Percentiles rank a stretch among this genome's conserved stretches.
phyloP scores from a whole-genome alignment of 2,329 filamentous ascomycete genomes.

The Aotearoamyces nothofagi region DNA sequence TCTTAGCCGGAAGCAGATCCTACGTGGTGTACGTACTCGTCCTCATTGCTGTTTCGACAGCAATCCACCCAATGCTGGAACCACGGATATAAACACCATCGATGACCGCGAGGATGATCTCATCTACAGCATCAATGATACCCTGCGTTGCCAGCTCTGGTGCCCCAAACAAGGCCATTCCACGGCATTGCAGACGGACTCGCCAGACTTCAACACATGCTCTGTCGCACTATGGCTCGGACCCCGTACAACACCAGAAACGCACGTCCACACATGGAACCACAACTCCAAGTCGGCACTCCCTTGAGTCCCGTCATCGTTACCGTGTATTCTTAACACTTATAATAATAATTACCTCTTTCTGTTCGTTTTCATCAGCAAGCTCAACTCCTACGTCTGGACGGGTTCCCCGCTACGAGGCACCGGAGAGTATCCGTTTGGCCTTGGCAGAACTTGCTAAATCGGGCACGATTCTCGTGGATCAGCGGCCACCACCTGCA shows the following conservation, averaged over 20 bases:
- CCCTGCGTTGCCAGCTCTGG: neutral
- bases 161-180: too few species aligned
- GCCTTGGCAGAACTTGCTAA: constrained; percentile 13
- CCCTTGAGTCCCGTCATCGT: constrained; percentile 2
- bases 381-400: constrained; percentile 7
- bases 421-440: constrained; percentile 8
- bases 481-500: constrained; percentile 11
- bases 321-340: constrained; percentile 7
- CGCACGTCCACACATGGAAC: neutral
- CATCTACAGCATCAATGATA: too few species aligned
- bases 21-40: neutral
- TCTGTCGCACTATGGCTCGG: constrained; percentile 10
- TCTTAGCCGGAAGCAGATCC: too few species aligned
- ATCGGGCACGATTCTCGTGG: constrained; percentile 17
- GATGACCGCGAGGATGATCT: neutral
- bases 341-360: constrained; percentile 12
- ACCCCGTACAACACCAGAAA: constrained; percentile 1
- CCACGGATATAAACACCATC: neutral
- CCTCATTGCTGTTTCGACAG: neutral
- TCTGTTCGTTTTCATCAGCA: constrained; percentile 12
- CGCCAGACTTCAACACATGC: constrained; percentile 6
- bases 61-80: neutral
- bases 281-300: constrained; percentile 1
- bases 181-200: neutral
- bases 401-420: constrained; percentile 15